Evolutionary conservation across 1,284 basidiomycete species (phyloP).

Genomic region (Ganoderma lingzhi): DNA sequence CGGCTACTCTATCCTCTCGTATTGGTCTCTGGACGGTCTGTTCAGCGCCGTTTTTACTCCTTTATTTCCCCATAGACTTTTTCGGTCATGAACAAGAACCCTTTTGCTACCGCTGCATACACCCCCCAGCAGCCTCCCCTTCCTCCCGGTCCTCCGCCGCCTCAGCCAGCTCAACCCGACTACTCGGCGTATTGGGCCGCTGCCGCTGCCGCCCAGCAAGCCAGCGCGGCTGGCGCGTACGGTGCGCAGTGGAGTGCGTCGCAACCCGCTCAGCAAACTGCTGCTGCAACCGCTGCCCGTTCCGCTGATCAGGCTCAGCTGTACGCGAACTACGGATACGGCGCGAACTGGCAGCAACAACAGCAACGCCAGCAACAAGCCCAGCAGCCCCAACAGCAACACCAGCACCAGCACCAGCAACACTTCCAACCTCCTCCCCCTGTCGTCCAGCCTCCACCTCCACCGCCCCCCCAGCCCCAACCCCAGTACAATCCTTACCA

Average conservation of each 20-base stretch:
- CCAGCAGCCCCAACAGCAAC: conserved; percentile 50
- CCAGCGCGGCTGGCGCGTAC: conserved; percentile 56
- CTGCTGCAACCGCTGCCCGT: conserved; percentile 49
- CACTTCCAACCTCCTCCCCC: conserved; percentile 62
- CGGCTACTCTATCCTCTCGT: conserved; percentile 33
- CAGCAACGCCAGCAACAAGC: conserved; percentile 61
- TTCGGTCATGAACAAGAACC: conserved; percentile 77
- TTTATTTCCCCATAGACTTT: conserved; percentile 16
- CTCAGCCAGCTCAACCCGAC: conserved; percentile 71
- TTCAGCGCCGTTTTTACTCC: not conserved
- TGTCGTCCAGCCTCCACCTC: conserved; percentile 54
- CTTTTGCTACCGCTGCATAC: conserved; percentile 74
- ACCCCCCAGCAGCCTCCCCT: conserved; percentile 76
- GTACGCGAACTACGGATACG: conserved; percentile 88
- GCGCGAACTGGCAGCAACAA: conserved; percentile 67
- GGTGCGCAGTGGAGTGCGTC: conserved; percentile 71
- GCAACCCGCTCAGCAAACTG: conserved; percentile 53
- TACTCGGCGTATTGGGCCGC: conserved; percentile 81
- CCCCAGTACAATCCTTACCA: conserved; percentile 79
- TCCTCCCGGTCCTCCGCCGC: conserved; percentile 80
- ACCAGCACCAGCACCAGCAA: conserved; percentile 50
- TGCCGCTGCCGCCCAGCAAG: conserved; percentile 57
- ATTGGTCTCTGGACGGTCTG: conserved; percentile 18
- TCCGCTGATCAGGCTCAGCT: conserved; percentile 79
- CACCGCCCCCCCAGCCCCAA: conserved; percentile 60